Conservation (phyloP, 75 land plant species). For the Pseudotsuga menziesii region DNA sequence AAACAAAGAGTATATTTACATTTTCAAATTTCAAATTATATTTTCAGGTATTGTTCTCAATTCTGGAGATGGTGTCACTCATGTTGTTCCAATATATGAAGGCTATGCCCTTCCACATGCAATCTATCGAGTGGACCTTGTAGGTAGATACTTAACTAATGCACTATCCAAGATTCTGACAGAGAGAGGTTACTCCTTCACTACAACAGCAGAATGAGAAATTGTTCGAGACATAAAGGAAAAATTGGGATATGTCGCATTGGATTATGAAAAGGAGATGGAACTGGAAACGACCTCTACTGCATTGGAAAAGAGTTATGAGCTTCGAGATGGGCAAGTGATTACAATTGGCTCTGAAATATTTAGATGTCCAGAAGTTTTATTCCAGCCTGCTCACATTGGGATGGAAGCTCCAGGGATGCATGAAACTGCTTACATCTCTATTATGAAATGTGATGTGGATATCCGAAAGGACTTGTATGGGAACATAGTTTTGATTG, state of each 20-base stretch:
- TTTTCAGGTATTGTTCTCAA: slow-evolving; percentile 37
- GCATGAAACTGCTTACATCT: slow-evolving; percentile 45
- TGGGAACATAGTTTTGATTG: no score
- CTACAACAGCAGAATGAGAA: slow-evolving; percentile 51
- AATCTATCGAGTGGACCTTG: slow-evolving; percentile 42
- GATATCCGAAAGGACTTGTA: no score
- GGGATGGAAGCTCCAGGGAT: slow-evolving; percentile 58
- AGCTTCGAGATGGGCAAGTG: slow-evolving; percentile 67
- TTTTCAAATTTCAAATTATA: not conserved
- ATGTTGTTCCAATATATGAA: slow-evolving; percentile 47
- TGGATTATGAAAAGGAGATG: slow-evolving; percentile 46
- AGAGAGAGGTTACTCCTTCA: slow-evolving; percentile 57
- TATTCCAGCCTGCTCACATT: slow-evolving; percentile 55
- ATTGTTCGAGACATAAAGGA: slow-evolving; percentile 49
- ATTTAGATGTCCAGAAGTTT: slow-evolving; percentile 67
- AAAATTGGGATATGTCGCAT: slow-evolving; percentile 39
- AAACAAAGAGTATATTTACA: not conserved
- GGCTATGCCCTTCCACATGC: slow-evolving; percentile 52
- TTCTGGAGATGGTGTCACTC: slow-evolving; percentile 51
- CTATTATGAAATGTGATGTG: no score
- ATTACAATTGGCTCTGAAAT: slow-evolving; percentile 69
- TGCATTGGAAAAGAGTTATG: slow-evolving; percentile 46
- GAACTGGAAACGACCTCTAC: slow-evolving; percentile 26
- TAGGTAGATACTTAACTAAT: slow-evolving; percentile 50
- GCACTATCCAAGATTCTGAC: slow-evolving; percentile 41